Conservation (phyloP, 139 green algal species). For the Chlamydomonas applanata region DNA sequence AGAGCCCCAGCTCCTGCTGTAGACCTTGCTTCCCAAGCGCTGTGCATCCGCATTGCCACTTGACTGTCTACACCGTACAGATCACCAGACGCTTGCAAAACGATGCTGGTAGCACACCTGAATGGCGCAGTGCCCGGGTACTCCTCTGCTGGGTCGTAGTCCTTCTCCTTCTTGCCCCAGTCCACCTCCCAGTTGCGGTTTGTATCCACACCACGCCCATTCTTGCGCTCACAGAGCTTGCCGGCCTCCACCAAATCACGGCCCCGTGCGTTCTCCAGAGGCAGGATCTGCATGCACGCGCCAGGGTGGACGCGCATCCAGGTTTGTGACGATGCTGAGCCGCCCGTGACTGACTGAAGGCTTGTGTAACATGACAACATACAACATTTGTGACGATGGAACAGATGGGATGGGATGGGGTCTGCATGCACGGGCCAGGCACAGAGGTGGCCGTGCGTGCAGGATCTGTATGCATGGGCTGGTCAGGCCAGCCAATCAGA, state of each 20-base stretch:
- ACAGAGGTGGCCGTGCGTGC: too few species aligned
- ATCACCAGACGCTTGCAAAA: too few species aligned
- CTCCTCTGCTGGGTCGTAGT: slow-evolving; percentile 92
- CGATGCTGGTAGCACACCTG: slow-evolving; percentile 42
- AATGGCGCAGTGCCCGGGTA: slow-evolving; percentile 76
- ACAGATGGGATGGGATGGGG: not conserved
- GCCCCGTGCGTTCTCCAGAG: slow-evolving; percentile 92
- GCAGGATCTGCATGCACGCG: slow-evolving; percentile 69
- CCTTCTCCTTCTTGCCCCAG: slow-evolving; percentile 93
- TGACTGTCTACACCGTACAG: too few species aligned
- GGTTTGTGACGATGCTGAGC: not conserved
- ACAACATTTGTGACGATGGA: too few species aligned
- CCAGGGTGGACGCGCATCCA: not conserved
- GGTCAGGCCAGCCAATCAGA: too few species aligned
- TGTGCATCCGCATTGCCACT: too few species aligned
- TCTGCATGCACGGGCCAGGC: too few species aligned
- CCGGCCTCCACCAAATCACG: slow-evolving; percentile 78
- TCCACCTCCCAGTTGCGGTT: slow-evolving; percentile 96
- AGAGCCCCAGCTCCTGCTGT: too few species aligned
- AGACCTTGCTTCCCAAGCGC: too few species aligned
- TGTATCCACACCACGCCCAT: slow-evolving; percentile 93
- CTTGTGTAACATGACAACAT: too few species aligned
- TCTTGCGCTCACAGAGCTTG: slow-evolving; percentile 93
- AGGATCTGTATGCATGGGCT: too few species aligned
- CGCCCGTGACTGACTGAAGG: too few species aligned